Conservation (phyloP, 768 basidiomycete genomes). For the Macrocybe gigantea region DNA sequence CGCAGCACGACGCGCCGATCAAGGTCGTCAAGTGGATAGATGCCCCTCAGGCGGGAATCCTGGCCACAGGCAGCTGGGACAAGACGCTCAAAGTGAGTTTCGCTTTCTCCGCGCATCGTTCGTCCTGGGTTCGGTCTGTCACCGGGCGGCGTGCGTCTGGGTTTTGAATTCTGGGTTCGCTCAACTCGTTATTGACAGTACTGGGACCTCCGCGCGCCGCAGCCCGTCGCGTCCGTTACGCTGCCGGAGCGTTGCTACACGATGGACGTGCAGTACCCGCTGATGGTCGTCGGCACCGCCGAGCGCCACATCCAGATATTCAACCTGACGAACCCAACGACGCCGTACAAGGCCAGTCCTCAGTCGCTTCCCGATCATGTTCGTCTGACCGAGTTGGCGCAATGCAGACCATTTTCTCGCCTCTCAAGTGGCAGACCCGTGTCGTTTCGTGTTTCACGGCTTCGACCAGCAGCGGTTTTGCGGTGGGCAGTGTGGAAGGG, state of each 20-base stretch:
- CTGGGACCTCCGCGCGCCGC: constrained; percentile 83
- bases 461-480: constrained; percentile 62
- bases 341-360: constrained; percentile 63
- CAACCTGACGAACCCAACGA: constrained; percentile 78
- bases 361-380: background rate
- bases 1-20: constrained; percentile 86
- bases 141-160: too few relatives aligned
- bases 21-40: constrained; percentile 81
- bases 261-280: constrained; percentile 73
- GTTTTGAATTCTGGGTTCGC: background rate
- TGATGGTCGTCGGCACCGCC: constrained; percentile 91
- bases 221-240: constrained; percentile 69
- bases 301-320: constrained; percentile 89
- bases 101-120: background rate
- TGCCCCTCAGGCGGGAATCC: constrained; percentile 63
- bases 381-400: background rate
- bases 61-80: constrained; percentile 97
- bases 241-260: constrained; percentile 91
- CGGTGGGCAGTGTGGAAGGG: constrained; percentile 83
- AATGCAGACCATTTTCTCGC: constrained; percentile 69
- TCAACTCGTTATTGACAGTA: constrained; percentile 46
- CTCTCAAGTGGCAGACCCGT: constrained; percentile 91
- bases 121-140: too few relatives aligned
- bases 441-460: constrained; percentile 80
- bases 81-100: constrained; percentile 83